These are phyloP conservation scores for Teratosphaeria epicoccoides DNA, from an alignment of 2,329 filamentous ascomycete species.

Conservation along the genomic window DNA sequence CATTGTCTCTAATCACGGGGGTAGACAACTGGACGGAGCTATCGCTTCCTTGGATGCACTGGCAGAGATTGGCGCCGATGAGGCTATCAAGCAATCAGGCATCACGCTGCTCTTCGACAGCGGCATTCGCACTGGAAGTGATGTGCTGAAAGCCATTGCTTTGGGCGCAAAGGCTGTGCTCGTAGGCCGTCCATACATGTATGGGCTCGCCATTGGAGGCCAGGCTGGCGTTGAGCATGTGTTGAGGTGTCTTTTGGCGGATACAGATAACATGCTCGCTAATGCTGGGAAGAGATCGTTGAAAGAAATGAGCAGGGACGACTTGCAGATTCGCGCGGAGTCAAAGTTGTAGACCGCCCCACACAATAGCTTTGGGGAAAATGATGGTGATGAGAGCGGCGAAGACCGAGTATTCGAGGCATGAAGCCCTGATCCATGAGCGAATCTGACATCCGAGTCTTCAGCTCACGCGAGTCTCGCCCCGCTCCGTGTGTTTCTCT, in stretches of 20 bases:
- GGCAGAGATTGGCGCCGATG: background rate
- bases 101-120: constrained; percentile 36
- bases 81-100: background rate
- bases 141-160: constrained; percentile 42
- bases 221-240: constrained; percentile 41
- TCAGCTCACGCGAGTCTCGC: no score
- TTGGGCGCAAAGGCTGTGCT: constrained; percentile 48
- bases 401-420: no score
- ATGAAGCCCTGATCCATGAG: no score
- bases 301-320: background rate
- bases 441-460: no score
- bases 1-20: constrained; percentile 43
- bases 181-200: constrained; percentile 48
- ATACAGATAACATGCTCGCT: constrained; percentile 6
- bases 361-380: no score
- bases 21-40: constrained; percentile 40
- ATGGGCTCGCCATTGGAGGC: constrained; percentile 46
- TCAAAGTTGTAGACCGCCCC: background rate
- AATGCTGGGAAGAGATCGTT: background rate
- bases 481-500: no score
- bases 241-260: constrained; percentile 9
- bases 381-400: no score
- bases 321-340: background rate
- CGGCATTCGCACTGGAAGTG: constrained; percentile 39
- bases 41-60: constrained; percentile 6